Conservation (phyloP, 78 protist genomes). For the Cavenderia fasciculata region DNA sequence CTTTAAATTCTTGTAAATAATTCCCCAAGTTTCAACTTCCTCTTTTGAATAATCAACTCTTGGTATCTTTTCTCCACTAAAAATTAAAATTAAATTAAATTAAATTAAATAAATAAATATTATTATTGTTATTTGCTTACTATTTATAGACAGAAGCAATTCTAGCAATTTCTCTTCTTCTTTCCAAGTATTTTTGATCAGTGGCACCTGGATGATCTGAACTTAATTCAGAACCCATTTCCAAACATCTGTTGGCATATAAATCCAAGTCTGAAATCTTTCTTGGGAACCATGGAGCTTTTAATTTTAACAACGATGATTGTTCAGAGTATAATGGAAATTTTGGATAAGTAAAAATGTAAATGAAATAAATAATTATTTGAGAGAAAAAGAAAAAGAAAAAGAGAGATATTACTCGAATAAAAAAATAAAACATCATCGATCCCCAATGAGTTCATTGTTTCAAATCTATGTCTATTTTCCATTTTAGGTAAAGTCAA, state of each 20-base stretch:
- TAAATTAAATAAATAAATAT: background rate
- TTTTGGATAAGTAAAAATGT: too few relatives aligned
- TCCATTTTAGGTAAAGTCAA: too few relatives aligned
- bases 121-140: constrained; percentile 6
- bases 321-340: background rate
- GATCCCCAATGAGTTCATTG: too few relatives aligned
- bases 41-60: constrained; percentile 83
- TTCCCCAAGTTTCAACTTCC: constrained; percentile 89
- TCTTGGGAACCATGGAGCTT: constrained; percentile 85
- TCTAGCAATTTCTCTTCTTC: constrained; percentile 84
- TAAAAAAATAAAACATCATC: too few relatives aligned
- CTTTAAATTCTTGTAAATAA: constrained; percentile 74
- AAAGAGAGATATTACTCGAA: too few relatives aligned
- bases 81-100: background rate
- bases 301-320: background rate
- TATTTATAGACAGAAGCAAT: constrained; percentile 77
- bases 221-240: constrained; percentile 80
- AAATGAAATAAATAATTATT: background rate
- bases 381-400: background rate
- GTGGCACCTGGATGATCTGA: constrained; percentile 94
- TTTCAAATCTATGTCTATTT: too few relatives aligned
- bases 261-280: constrained; percentile 64
- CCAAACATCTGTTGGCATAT: constrained; percentile 64
- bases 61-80: constrained; percentile 84
- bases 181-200: constrained; percentile 88